Evolutionary conservation across 352 stramenopile genomes (phyloP), one percentile per base, ranked within the genome.

Genomic region (Stephanocyclus meneghinianus): DNA sequence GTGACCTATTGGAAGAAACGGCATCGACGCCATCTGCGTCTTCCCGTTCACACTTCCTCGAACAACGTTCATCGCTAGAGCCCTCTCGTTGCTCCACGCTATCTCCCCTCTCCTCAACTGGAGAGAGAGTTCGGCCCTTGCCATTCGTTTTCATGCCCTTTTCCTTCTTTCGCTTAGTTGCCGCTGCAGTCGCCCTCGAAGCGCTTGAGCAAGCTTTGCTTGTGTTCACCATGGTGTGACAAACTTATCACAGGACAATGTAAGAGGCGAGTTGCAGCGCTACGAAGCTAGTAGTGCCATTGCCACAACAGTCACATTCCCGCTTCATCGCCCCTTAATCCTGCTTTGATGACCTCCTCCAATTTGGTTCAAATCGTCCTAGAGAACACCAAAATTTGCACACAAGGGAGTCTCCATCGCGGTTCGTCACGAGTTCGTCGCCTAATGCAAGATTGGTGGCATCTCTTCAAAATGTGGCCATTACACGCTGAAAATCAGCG

Each of bases 371-470:
- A 53, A 53, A 53, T 21, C 11, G 50, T 59, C 10, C 18, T 59
- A 15, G 50, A 30, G 50, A 59, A 59, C 50, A 32, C 50, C 50
- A 59, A 59, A 59, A 59, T 59, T 59, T 26, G 26, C 50, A 59
- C 45, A 9, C 21, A 26, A 26, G 21, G 21, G 21, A 26, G 21
- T 26, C 21, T 1, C 21, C 21, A 26, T 26, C 21, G 21, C 21
- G 21, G 21, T 26, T 26, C 21, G 45, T 21, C 45, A 26, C 18
- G 10, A 1, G 16, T 42, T 42, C 13, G 8, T 11, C 29, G 53
- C 26, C 53, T 8, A 62, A 62, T 44, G 26, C 53, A 62, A 62
- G 53, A 62, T 62, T 62, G 53, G 53, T 18, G n/a, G 8, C 53
- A 62, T 18, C 9, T 18, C 9, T 32, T 15, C 26, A n/a, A 32